Conservation (phyloP, 2,329 filamentous ascomycete genomes). For the Fusarium anguioides region DNA sequence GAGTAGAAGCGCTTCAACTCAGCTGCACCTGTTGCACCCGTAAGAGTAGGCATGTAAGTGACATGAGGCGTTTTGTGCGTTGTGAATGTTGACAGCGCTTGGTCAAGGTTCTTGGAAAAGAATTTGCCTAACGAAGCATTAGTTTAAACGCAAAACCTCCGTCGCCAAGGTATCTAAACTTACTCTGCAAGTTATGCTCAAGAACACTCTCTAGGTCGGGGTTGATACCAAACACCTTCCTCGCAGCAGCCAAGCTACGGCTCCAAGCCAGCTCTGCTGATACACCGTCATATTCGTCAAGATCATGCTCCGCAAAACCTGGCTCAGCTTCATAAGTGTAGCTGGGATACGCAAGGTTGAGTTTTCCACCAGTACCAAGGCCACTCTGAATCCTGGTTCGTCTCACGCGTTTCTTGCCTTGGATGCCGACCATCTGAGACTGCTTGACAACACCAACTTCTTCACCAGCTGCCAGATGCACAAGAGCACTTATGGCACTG, state of each 20-base stretch:
- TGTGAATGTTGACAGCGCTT: constrained; percentile 69
- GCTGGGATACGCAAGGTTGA: constrained; percentile 52
- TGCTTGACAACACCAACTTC: constrained; percentile 56
- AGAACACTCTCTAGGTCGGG: constrained; percentile 73
- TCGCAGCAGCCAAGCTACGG: constrained; percentile 69
- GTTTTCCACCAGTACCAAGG: constrained; percentile 51
- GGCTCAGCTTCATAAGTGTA: constrained; percentile 62
- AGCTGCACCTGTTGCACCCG: constrained; percentile 70
- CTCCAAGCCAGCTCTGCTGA: constrained; percentile 75
- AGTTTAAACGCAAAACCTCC: not conserved
- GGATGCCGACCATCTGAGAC: constrained; percentile 58
- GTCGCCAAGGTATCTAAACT: constrained; percentile 37
- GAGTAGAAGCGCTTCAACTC: constrained; percentile 72
- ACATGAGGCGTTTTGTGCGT: constrained; percentile 75
- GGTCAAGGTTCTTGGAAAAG: constrained; percentile 64
- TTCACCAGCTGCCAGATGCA: constrained; percentile 54
- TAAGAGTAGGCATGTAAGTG: constrained; percentile 73
- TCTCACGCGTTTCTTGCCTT: constrained; percentile 55
- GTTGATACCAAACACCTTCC: constrained; percentile 71
- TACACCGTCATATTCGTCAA: constrained; percentile 74
- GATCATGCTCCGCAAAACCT: constrained; percentile 77
- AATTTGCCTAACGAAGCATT: constrained; percentile 58
- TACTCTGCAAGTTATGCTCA: constrained; percentile 72
- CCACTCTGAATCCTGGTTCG: constrained; percentile 51
- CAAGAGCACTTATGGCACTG: constrained; percentile 52